phyloP scores from a whole-genome alignment of 2,329 filamentous ascomycete genomes.

The Onygenales sp. region DNA sequence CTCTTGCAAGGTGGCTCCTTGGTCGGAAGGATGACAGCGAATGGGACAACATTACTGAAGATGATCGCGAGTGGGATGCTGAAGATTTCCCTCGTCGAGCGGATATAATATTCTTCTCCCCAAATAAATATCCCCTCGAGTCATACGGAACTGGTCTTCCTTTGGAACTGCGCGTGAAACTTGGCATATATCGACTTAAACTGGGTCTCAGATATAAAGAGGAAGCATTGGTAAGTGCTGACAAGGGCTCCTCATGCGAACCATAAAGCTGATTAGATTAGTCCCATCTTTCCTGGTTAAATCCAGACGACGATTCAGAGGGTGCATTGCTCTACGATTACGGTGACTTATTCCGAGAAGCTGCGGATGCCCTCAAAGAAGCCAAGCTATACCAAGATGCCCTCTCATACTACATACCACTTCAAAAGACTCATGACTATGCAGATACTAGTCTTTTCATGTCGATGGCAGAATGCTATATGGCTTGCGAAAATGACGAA shows the following conservation, averaged over 20 bases:
- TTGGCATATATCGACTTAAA: conserved; percentile 74
- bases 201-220: conserved; percentile 50
- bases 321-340: conserved; percentile 53
- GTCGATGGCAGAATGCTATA: conserved; percentile 52
- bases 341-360: conserved; percentile 69
- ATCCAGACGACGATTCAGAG: conserved; percentile 49
- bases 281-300: conserved; percentile 61
- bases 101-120: conserved; percentile 51
- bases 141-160: conserved; percentile 68
- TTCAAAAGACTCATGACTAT: conserved; percentile 38
- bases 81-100: conserved; percentile 58
- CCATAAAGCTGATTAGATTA: conserved; percentile 21
- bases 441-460: conserved; percentile 42
- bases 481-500: conserved; percentile 51
- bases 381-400: conserved; percentile 45
- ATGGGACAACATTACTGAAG: conserved; percentile 63
- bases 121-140: conserved; percentile 42
- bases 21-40: conserved; percentile 62
- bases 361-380: conserved; percentile 49
- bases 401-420: conserved; percentile 47
- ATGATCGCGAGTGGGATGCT: conserved; percentile 85
- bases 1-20: conserved; percentile 70
- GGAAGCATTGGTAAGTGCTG: conserved; percentile 61
- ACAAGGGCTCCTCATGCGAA: not conserved
- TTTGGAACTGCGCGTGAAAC: conserved; percentile 69